phyloP scores from a whole-genome alignment of 2,329 filamentous ascomycete genomes.

The Trichoderma atroviride region DNA sequence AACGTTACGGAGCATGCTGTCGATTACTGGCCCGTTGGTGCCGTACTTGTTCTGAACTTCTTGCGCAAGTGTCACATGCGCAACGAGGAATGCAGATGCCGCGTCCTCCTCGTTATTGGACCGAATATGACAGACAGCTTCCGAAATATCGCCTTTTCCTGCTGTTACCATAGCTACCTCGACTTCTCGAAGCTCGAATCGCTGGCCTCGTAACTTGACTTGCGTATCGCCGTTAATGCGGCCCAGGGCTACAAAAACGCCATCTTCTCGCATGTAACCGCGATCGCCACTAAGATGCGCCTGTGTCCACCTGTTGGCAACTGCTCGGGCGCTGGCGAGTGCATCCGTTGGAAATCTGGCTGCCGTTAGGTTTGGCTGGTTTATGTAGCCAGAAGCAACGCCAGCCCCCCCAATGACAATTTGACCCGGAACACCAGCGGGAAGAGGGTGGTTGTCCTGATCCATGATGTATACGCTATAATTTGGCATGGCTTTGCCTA shows the following conservation, averaged over 20 bases:
- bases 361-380: constrained; percentile 10
- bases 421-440: constrained; percentile 28
- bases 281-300: neutral
- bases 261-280: constrained; percentile 32
- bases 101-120: neutral
- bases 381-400: constrained; percentile 45
- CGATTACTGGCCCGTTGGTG: neutral
- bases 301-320: neutral
- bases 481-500: constrained; percentile 32
- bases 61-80: neutral
- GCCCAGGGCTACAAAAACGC: constrained; percentile 41
- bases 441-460: constrained; percentile 29
- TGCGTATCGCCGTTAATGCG: constrained; percentile 47
- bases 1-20: neutral
- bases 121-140: neutral
- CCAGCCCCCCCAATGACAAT: constrained; percentile 40
- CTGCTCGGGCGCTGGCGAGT: neutral
- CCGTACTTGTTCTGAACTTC: neutral
- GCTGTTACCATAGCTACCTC: neutral
- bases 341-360: neutral
- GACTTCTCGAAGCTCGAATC: constrained; percentile 45
- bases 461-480: constrained; percentile 47
- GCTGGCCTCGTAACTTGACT: constrained; percentile 49
- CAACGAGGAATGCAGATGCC: neutral
- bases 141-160: neutral